Evolutionary conservation across 1,284 basidiomycete genomes (phyloP).

Genomic region (Sporisorium iseilematis-ciliati): DNA sequence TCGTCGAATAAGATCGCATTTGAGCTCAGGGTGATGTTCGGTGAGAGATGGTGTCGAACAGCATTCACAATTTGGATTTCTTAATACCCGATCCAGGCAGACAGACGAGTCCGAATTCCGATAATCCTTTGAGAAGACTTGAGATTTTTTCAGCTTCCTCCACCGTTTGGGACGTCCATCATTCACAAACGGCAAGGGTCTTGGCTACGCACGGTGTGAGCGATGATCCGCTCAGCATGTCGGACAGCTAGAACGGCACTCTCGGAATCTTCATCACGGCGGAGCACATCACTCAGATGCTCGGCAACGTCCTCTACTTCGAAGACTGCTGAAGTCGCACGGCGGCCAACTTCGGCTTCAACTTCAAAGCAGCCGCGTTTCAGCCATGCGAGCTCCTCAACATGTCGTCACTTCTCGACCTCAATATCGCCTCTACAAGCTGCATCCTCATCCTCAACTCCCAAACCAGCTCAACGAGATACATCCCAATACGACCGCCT

Average conservation of each 20-base stretch:
- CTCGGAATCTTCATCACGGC: background rate
- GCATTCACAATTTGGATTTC: too few relatives aligned
- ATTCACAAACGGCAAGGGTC: background rate
- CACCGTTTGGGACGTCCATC: background rate
- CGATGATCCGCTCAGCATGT: conserved; percentile 45
- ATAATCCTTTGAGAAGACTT: conserved; percentile 11
- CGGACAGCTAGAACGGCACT: conserved; percentile 6
- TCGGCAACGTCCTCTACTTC: background rate
- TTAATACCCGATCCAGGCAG: background rate
- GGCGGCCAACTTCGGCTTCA: background rate
- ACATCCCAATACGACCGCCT: conserved; percentile 48
- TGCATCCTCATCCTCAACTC: background rate
- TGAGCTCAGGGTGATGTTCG: too few relatives aligned
- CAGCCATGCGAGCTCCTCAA: background rate
- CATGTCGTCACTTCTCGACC: conserved; percentile 9
- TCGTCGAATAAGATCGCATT: too few relatives aligned
- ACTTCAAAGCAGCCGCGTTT: background rate
- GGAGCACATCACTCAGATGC: background rate
- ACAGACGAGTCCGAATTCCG: conserved; percentile 20
- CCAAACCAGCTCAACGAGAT: conserved; percentile 14
- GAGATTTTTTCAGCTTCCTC: conserved; percentile 20
- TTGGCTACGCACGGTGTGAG: background rate
- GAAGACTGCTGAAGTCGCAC: background rate
- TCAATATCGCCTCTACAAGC: background rate
- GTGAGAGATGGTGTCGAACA: too few relatives aligned